Conservation (phyloP, 306 rosid species). For the Comarum palustre region DNA sequence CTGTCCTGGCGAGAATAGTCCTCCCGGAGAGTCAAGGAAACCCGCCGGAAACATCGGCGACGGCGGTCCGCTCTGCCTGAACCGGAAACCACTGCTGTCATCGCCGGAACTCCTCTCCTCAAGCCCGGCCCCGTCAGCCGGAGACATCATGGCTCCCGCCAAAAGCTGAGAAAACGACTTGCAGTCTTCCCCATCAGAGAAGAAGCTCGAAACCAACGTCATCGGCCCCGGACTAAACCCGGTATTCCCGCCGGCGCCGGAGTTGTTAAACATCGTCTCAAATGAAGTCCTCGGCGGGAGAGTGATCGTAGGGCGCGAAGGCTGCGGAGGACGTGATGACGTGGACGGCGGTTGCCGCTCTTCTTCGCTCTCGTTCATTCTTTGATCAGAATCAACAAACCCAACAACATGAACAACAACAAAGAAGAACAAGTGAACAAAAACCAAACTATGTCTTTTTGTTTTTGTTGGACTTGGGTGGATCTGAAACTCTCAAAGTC, state of each 20-base stretch:
- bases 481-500: conserved; percentile 71
- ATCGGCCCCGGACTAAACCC: conserved; percentile 83
- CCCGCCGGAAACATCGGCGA: conserved; percentile 33
- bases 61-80: conserved; percentile 31
- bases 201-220: conserved; percentile 65
- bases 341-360: conserved; percentile 17
- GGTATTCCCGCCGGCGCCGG: conserved; percentile 11
- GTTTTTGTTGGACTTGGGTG: neutral
- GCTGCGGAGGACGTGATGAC: conserved; percentile 16
- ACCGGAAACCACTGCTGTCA: conserved; percentile 21
- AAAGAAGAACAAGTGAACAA: neutral
- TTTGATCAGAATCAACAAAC: conserved; percentile 4
- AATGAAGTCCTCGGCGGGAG: conserved; percentile 60
- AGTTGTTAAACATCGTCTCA: conserved; percentile 50
- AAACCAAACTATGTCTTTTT: neutral
- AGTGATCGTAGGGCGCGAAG: conserved; percentile 44
- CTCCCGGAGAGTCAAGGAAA: conserved; percentile 41
- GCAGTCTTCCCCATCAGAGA: conserved; percentile 51
- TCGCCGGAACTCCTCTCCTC: conserved; percentile 26
- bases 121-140: conserved; percentile 22
- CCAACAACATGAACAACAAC: neutral
- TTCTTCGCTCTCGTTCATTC: conserved; percentile 42
- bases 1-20: conserved; percentile 55
- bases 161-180: conserved; percentile 84
- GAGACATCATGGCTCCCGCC: conserved; percentile 70